Evolutionary conservation across 75 land plant genomes (phyloP), one percentile per base, ranked within the genome.

Genomic region (Picea glauca): DNA sequence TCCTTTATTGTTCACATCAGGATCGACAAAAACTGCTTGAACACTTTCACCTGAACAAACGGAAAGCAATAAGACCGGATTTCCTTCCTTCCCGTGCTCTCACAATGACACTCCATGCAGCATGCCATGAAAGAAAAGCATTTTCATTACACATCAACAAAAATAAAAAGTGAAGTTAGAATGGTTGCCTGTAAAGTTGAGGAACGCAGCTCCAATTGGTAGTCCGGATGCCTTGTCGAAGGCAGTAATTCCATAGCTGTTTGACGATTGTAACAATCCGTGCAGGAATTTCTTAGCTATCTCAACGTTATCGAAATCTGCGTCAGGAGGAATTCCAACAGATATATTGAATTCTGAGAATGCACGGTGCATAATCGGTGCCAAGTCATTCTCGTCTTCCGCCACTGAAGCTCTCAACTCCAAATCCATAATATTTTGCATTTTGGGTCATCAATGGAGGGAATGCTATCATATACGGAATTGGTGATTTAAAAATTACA

Each of bases 11-110:
- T 38, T 43, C 15, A 23, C 1, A 3, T 76, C 80, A 18, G 78
- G 78, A 33, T 75, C 56, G 23, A 79, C 80, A 79, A 50, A 77
- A 23, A 79, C 79, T 14, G 17, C 33, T 43, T 79, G 79, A 66
- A 66, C 40, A 35, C 20, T 66, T 20, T 66, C 70, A 32, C 70
- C 70, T 66, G 56, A 50, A 33, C 5, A 66, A 66, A 66, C 17
- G 14, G 30, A 66, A 26, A 15, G 17, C 2, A 66, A 4, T 66
- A 50, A 50, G 56, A 50, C 8, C 1, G 56, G 15, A 32, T 32
- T 5, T 33, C 40, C 70, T 33, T 66, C 70, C 32, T 32, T 50
- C 56, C 56, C 26, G 70, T 33, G 18, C 40, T 66, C 35, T 33
- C 33, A 66, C 32, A 13, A 63, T 20, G 17, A 65, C 14, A 65